Conservation (phyloP, 2,329 filamentous ascomycete species). For the Nannizzia gypsea region DNA sequence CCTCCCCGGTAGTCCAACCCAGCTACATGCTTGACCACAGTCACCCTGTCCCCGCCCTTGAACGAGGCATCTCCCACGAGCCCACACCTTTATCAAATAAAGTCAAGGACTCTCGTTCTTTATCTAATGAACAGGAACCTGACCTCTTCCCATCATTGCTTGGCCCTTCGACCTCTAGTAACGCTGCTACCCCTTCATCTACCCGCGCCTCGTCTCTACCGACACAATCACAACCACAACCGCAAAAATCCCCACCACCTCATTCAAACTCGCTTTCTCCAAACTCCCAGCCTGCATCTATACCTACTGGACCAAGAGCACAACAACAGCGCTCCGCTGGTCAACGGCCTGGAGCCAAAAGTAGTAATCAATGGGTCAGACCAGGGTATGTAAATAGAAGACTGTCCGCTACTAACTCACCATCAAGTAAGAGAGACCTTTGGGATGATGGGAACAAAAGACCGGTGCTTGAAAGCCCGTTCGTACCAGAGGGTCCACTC, state of each 20-base stretch:
- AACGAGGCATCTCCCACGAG: not conserved
- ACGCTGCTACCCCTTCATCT: not conserved
- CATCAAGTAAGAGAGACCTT: constrained; percentile 23
- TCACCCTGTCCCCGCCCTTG: not conserved
- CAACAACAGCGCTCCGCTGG: constrained; percentile 24
- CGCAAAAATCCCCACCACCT: constrained; percentile 17
- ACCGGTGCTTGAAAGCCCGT: not conserved
- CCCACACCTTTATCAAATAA: not conserved
- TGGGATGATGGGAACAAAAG: not conserved
- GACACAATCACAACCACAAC: not conserved
- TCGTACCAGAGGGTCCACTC: not conserved
- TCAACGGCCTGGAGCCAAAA: constrained; percentile 23
- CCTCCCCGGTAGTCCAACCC: constrained; percentile 13
- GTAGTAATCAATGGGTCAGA: constrained; percentile 30
- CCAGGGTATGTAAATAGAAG: constrained; percentile 21
- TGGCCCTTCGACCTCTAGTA: not conserved
- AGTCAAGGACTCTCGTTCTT: not conserved
- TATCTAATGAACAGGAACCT: not conserved
- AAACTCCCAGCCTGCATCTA: constrained; percentile 24
- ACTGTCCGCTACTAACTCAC: constrained; percentile 10
- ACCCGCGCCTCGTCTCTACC: not conserved
- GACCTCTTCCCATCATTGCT: not conserved
- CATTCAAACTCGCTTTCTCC: constrained; percentile 22
- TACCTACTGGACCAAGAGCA: constrained; percentile 33
- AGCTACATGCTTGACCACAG: constrained; percentile 18